phyloP scores from a whole-genome alignment of 225 moss, liverwort and hornwort species.

The Takakia lepidozioides region DNA sequence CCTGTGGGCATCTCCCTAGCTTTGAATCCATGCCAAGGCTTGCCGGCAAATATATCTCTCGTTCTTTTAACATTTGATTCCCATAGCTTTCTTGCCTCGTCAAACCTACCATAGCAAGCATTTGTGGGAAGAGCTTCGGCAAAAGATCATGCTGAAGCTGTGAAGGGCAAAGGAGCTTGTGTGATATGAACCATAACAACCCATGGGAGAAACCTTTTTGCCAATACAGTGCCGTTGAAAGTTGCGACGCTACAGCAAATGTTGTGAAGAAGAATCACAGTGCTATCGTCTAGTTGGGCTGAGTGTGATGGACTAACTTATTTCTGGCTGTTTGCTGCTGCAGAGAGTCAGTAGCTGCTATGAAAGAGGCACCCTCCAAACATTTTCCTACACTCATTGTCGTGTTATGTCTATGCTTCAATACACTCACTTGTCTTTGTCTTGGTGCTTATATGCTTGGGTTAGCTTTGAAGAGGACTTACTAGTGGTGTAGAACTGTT shows the following conservation, averaged over 20 bases:
- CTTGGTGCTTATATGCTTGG: too few species aligned
- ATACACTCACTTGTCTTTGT: too few species aligned
- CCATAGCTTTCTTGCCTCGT: slow-evolving; percentile 6
- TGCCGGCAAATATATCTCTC: slow-evolving; percentile 1
- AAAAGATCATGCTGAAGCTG: neutral
- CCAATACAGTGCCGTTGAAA: neutral
- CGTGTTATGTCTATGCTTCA: slow-evolving; percentile 39
- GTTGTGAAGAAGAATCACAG: neutral
- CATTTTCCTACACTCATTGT: slow-evolving; percentile 58
- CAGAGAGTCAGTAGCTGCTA: too few species aligned
- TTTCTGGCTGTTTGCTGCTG: too few species aligned
- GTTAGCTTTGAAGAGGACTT: too few species aligned
- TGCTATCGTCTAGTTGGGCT: too few species aligned
- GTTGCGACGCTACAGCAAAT: neutral
- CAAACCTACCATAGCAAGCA: slow-evolving; percentile 2
- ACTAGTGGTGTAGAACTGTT: too few species aligned
- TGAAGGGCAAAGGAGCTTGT: neutral
- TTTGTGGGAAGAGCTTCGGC: neutral
- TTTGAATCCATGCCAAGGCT: slow-evolving; percentile 42
- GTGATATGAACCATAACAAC: neutral
- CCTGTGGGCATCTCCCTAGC: slow-evolving; percentile 31
- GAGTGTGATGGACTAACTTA: too few species aligned
- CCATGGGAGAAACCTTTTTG: neutral
- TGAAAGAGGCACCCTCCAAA: slow-evolving; percentile 72
- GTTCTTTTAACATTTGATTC: neutral